Evolutionary conservation across 2,329 filamentous ascomycete species (phyloP).

Genomic region (Colletotrichum tabaci): DNA sequence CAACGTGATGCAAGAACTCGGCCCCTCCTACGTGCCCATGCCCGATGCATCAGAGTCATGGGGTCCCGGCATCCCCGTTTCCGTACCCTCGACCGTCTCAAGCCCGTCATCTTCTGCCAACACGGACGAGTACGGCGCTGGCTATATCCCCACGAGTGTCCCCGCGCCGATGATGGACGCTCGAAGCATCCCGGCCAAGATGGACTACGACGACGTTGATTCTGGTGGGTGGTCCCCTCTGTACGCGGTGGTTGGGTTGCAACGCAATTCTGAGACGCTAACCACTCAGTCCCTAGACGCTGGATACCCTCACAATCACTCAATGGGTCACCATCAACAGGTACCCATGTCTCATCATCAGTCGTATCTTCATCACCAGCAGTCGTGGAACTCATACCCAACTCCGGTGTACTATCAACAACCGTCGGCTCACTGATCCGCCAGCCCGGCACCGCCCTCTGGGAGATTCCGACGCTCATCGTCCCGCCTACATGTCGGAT

Average conservation of each 20-base stretch:
- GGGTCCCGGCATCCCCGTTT: constrained; percentile 60
- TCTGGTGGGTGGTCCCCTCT: constrained; percentile 41
- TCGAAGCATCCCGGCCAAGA: constrained; percentile 54
- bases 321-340: constrained; percentile 41
- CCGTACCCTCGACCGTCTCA: constrained; percentile 64
- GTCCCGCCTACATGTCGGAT: constrained; percentile 50
- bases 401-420: constrained; percentile 46
- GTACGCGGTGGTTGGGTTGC: constrained; percentile 36
- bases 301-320: constrained; percentile 51
- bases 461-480: constrained; percentile 53
- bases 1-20: constrained; percentile 58
- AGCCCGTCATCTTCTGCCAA: constrained; percentile 66
- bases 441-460: constrained; percentile 45
- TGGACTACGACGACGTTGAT: constrained; percentile 56
- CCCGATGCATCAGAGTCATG: constrained; percentile 63
- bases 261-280: constrained; percentile 48
- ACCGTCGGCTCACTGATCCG: constrained; percentile 52
- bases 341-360: constrained; percentile 40
- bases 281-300: constrained; percentile 49
- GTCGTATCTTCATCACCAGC: constrained; percentile 43
- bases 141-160: constrained; percentile 66
- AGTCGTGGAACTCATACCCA: constrained; percentile 43
- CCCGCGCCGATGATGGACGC: constrained; percentile 60
- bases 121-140: constrained; percentile 62
- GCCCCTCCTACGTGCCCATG: constrained; percentile 56